Conservation (phyloP, 2,329 filamentous ascomycete species). For the Talaromyces piceae region DNA sequence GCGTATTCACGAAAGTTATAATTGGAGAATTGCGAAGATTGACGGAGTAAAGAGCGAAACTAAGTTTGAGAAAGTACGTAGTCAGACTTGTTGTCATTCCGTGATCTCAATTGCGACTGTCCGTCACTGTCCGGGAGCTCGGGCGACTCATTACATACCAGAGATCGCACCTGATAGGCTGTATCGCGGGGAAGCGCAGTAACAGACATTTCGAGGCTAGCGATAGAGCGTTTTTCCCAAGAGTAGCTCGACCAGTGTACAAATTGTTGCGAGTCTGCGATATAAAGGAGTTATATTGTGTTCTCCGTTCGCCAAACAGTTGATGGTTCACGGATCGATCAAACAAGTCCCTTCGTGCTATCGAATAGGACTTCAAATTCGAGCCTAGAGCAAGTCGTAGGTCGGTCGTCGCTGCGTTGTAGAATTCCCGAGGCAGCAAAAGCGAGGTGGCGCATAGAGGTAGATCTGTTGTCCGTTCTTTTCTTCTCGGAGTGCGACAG, state of each 20-base stretch:
- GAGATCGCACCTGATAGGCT: constrained; percentile 41
- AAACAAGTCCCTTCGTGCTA: not conserved
- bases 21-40: constrained; percentile 76
- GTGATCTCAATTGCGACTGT: not conserved
- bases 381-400: not conserved
- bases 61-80: constrained; percentile 30
- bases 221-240: not conserved
- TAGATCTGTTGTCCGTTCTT: not conserved
- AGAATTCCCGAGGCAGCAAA: constrained; percentile 19
- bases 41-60: constrained; percentile 88
- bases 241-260: not conserved
- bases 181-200: constrained; percentile 33
- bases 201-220: constrained; percentile 34
- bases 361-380: not conserved
- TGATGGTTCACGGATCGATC: not conserved
- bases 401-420: constrained; percentile 15
- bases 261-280: not conserved
- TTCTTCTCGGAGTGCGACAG: not conserved
- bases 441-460: constrained; percentile 15
- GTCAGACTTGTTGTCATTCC: not conserved
- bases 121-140: not conserved
- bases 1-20: constrained; percentile 99
- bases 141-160: constrained; percentile 26
- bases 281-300: not conserved
- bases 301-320: not conserved